Evolutionary conservation across 345 rosid genomes (phyloP), one percentile per base, ranked within the genome.

Genomic region (Eucalyptus guilfoylei): DNA sequence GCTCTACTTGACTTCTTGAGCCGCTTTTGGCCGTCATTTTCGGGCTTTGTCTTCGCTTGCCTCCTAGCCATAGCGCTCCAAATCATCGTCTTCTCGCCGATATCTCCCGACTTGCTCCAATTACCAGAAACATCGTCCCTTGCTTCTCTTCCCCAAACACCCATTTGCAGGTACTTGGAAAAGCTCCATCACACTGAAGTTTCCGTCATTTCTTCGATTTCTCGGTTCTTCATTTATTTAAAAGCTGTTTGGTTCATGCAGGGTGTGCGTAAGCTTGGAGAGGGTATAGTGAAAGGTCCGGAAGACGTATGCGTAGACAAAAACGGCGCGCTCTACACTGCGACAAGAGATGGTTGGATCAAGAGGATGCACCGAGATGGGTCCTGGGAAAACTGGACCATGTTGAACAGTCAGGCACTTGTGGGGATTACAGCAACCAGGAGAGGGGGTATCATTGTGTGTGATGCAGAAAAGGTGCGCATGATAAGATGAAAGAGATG

Each of bases 261-360:
- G 94, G 80, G 90, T 69, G 91, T 89, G 89, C 55, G 24, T 64
- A 93, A 91, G 80, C 92, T 92, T 28, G 95, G 95, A 87, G 93
- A 93, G 89, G 96, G 95, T 30, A 28, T 87, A 2, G 32, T 94
- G 14, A 32, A 91, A 62, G 86, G 67, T 4, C 96, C 95, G 2
- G 95, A 93, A 86, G 94, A 92, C 64, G 90, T 93, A 28, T 87
- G 88, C 14, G 91, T 92, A 62, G 93, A 93, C 42, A 88, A 87
- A 52, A 62, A 91, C 1, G 96, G 96, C 3, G 81, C 91, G 7
- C 14, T 95, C 26, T 93, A 93, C 81, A 90, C 95, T 32, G 96
- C 91, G 48, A 90, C 88, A 3, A 91, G 94, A 86, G 94, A 94
- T 87, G 96, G 95, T 2, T 95, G 96, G 96, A 89, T 95, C 48